Base-by-base conservation (phyloP, 2,329 filamentous ascomycete genomes). In the Sporothrix euskadiensis region DNA sequence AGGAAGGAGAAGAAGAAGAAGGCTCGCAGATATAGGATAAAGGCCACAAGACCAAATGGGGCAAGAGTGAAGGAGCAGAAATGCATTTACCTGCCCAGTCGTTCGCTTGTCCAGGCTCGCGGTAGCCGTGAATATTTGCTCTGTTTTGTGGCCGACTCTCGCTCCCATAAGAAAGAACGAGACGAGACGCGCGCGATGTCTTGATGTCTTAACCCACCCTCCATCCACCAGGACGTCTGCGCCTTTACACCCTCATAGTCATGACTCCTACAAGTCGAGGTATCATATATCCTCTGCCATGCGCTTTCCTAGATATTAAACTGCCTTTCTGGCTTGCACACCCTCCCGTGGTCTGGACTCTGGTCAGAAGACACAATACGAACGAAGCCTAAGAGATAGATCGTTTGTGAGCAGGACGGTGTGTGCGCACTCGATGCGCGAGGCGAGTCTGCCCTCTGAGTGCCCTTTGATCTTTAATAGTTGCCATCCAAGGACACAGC, bases 361-460 rank as follows among this genome's bases (percentile, higher is more conserved):
- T 49, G 32, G 73, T 74, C 73, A 74, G 69, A 30, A 49, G 73
- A 71, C 73, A 56, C 47, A 44, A 66, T 32, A 72, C 59, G 71
- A 72, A 56, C 47, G n/a, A 71, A 16, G 56, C 41, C 56, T 26
- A 41, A 19, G 9, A 44, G 26, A 47, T 22, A 39, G 54, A 22
- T 63, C 16, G 57, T 8, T 22, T 22, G 14, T 8, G 68, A 4
- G 32, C 52, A 10, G 59, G 19, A 39, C 19, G 57, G 6, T 39
- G 57, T 22, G 19, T 22, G 39, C 61, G 22, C n/a, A 30, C 35
- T 41, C 44, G 44, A 49, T 49, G 26, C 41, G n/a, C 39, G n/a
- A 26, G 61, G 30, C 19, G 39, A 35, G 47, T 7, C 19, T 39
- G 26, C 47, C 66, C 47, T 22, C 39, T 39, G 19, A 35, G 8